A percentile compares a stretch with the other conserved stretches of the same genome.
These are phyloP conservation scores for Camellia japonica DNA, from an alignment of 148 eudicot genomes.

Conservation along the genomic window DNA sequence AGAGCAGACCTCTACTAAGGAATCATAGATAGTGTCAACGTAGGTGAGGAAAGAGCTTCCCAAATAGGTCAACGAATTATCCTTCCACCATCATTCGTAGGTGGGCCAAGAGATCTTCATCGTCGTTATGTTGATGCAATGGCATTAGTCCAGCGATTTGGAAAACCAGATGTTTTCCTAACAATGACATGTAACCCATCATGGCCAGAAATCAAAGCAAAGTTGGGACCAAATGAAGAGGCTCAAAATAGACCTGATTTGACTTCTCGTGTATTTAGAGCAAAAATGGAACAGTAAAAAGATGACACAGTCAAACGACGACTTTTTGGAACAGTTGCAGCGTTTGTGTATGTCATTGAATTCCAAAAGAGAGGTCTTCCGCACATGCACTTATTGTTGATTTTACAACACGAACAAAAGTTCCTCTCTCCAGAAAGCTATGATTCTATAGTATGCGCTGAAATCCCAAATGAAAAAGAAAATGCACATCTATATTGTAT, in stretches of 20 bases:
- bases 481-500: too few relatives aligned
- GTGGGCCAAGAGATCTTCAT: constrained; percentile 6
- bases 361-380: background rate
- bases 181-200: constrained; percentile 20
- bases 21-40: background rate
- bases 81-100: constrained; percentile 6
- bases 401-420: too few relatives aligned
- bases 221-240: background rate
- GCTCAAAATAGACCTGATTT: background rate
- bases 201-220: background rate
- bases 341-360: background rate
- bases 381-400: too few relatives aligned
- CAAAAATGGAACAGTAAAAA: background rate
- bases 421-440: too few relatives aligned
- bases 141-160: constrained; percentile 10
- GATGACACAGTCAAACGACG: too few relatives aligned
- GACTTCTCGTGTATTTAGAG: background rate
- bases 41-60: background rate
- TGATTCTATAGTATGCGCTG: too few relatives aligned
- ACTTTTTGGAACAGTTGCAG: background rate
- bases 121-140: constrained; percentile 8
- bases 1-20: constrained; percentile 14
- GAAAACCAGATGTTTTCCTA: constrained; percentile 17
- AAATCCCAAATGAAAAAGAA: too few relatives aligned
- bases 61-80: background rate